Conservation (phyloP, 78 protist species). For the Dictyostelium brefeldianum region DNA sequence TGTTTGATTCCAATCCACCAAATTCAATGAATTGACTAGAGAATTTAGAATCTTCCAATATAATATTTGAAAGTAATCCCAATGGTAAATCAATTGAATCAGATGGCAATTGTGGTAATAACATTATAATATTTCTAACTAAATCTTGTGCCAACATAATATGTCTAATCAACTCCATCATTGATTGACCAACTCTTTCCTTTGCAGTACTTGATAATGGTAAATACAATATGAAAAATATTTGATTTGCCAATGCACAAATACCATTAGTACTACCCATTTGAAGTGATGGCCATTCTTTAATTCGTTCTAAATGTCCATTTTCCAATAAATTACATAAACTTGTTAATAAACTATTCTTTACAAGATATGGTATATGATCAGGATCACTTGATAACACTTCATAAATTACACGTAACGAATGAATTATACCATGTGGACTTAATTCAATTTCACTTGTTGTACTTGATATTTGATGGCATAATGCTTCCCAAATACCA, state of each 20-base stretch:
- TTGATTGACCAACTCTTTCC: not conserved
- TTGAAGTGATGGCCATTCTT: constrained; percentile 59
- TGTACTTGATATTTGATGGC: constrained; percentile 52
- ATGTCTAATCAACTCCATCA: constrained; percentile 44
- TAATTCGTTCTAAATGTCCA: constrained; percentile 34
- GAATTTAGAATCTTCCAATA: constrained; percentile 32
- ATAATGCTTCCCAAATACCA: constrained; percentile 82
- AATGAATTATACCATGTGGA: constrained; percentile 52
- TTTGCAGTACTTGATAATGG: constrained; percentile 18
- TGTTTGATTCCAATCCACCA: constrained; percentile 46
- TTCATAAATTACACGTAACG: constrained; percentile 40
- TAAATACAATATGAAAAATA: constrained; percentile 28
- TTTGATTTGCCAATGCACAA: constrained; percentile 22
- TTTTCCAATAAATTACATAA: constrained; percentile 35
- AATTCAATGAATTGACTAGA: constrained; percentile 9
- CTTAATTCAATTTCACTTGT: constrained; percentile 43
- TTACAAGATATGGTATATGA: constrained; percentile 42
- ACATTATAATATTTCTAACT: constrained; percentile 11
- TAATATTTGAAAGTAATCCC: constrained; percentile 41
- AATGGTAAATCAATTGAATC: constrained; percentile 68
- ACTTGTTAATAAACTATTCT: constrained; percentile 26
- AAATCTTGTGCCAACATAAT: constrained; percentile 45
- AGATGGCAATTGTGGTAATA: constrained; percentile 36
- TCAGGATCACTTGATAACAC: constrained; percentile 12
- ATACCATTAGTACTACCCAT: constrained; percentile 62